Evolutionary conservation across 257 asterid genomes (phyloP), one percentile per base, ranked within the genome.

Genomic region (Petrea volubilis): DNA sequence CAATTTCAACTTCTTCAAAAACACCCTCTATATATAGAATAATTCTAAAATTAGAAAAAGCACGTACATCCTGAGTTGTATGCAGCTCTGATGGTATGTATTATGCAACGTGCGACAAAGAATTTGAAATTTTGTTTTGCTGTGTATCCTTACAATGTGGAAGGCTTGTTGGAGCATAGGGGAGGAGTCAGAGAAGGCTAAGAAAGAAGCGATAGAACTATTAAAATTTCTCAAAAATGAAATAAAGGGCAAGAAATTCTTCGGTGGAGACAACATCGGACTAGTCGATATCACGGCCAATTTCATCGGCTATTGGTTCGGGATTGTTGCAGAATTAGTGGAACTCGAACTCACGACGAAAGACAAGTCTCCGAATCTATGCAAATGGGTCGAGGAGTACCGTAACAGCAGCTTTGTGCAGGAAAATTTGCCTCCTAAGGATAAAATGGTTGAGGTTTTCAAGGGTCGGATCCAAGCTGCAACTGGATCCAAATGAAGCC

Each of bases 371-470:
- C 68, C 68, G 7, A 63, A 41, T 24, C 6, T 62, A 12, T 41
- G 53, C 0, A 12, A 46, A 41, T 62, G 68, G 68, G 7, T 3
- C 5, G 20, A 63, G 0, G 68, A 31, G 25, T 47, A n/a, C 25
- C 2, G 64, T 2, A 71, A 60, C 3, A 43, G 74, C 55, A 50
- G 31, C 31, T 29, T 68, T 13, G 53, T 87, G 1, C 83, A 85
- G 73, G 79, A 81, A 63, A 65, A 70, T 61, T 12, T 89, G 20
- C 93, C 93, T 1, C n/a, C 67, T 0, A 80, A 66, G 67, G 81
- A 83, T 6, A 49, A 14, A 51, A 0, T 86, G 10, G 38, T 66
- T 1, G 76, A 40, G 11, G 0, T 0, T 36, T 79, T 79, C 5
- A 58, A 58, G 73, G 20, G 7, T 31, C 3, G 25, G 5, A 3